Percentiles rank a stretch among this genome's conserved stretches.
Conservation (phyloP, 2,329 filamentous ascomycete genomes). For the Thermothelomyces thermophilus region DNA sequence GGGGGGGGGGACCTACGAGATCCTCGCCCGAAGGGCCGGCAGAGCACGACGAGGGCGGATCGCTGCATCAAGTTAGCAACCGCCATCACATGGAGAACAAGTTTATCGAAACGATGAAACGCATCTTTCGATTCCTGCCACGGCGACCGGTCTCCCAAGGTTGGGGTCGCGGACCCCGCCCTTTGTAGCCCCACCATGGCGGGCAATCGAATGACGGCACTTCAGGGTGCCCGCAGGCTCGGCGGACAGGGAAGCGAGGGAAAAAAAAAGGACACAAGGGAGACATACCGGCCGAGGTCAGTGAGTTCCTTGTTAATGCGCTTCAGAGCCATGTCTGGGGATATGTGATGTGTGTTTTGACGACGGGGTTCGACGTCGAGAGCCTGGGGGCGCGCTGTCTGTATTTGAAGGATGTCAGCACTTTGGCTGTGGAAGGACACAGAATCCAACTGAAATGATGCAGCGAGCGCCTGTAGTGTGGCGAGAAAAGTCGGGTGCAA, state of each 20-base stretch:
- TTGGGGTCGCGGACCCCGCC: conserved; percentile 19
- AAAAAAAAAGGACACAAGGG: conserved; percentile 19
- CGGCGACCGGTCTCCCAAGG: not conserved
- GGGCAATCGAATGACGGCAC: conserved; percentile 19
- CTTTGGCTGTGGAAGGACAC: conserved; percentile 22
- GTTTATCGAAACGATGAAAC: too few relatives aligned
- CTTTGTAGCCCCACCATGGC: conserved; percentile 21
- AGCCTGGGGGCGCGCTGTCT: conserved; percentile 16
- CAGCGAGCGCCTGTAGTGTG: conserved; percentile 1
- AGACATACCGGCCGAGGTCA: conserved; percentile 76
- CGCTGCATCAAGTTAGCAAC: conserved; percentile 50
- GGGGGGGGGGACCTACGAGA: conserved; percentile 63
- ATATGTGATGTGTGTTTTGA: conserved; percentile 21
- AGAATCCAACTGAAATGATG: conserved; percentile 43
- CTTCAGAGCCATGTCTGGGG: conserved; percentile 70
- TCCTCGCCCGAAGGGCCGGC: conserved; percentile 96
- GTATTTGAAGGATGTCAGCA: conserved; percentile 25
- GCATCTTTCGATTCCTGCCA: not conserved
- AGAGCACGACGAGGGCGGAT: conserved; percentile 97
- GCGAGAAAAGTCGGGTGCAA: not conserved
- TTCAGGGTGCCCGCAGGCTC: conserved; percentile 17
- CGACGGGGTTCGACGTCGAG: conserved; percentile 18
- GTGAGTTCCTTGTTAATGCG: conserved; percentile 92
- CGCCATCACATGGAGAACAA: not conserved
- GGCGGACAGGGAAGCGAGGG: conserved; percentile 13